Conservation (phyloP, 208 protist species). For the Trypanosoma lewisi region DNA sequence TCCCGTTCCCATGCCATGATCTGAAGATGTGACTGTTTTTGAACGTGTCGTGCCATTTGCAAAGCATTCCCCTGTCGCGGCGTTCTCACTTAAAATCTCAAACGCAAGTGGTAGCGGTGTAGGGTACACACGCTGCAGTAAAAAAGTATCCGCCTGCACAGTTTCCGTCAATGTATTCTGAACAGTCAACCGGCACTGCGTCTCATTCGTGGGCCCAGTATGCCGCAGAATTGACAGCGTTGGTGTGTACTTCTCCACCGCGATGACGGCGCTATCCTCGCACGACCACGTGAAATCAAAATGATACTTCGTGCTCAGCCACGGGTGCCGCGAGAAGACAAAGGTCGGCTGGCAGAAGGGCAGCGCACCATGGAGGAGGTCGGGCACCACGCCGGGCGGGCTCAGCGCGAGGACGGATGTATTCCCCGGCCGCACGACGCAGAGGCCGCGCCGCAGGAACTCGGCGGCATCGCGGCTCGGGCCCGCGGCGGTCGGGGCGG, state of each 20-base stretch:
- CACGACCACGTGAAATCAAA: constrained; percentile 76
- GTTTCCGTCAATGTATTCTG: constrained; percentile 68
- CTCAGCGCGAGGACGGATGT: constrained; percentile 58
- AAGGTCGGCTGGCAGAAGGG: constrained; percentile 67
- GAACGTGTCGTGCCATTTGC: not conserved
- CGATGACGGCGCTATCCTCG: constrained; percentile 30
- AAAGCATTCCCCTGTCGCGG: constrained; percentile 20
- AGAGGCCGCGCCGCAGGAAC: constrained; percentile 68
- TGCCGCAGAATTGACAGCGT: constrained; percentile 56
- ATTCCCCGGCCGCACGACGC: constrained; percentile 31
- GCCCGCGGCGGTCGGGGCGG: constrained; percentile 17
- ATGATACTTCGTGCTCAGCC: constrained; percentile 53
- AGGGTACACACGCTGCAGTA: constrained; percentile 66
- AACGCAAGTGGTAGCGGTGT: constrained; percentile 35
- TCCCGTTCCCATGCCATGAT: not conserved
- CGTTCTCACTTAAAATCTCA: constrained; percentile 64
- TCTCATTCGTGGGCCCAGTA: constrained; percentile 32
- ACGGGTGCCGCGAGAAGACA: constrained; percentile 72
- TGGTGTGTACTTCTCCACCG: constrained; percentile 34
- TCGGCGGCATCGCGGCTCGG: constrained; percentile 39
- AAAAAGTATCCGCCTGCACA: constrained; percentile 46
- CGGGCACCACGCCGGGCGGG: constrained; percentile 48
- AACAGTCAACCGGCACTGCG: constrained; percentile 59
- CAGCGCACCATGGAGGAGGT: constrained; percentile 48
- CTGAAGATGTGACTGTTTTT: not conserved